Evolutionary conservation across 2,329 filamentous ascomycete genomes (phyloP).

Genomic region (Coniochaeta hoffmannii): DNA sequence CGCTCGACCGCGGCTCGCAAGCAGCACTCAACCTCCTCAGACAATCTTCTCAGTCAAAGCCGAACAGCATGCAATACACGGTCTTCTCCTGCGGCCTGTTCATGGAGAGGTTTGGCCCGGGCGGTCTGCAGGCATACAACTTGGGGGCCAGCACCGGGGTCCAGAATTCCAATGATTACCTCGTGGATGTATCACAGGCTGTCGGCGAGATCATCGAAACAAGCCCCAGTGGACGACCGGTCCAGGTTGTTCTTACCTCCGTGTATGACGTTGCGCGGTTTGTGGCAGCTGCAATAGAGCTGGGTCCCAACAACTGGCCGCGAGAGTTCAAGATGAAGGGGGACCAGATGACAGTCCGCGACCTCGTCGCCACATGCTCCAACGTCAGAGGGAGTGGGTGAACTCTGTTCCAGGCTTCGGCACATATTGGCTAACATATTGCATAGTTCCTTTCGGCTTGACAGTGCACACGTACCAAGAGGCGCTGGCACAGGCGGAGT

Average conservation of each 20-base stretch:
- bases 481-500: slow-evolving; percentile 29
- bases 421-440: slow-evolving; percentile 13
- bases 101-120: slow-evolving; percentile 67
- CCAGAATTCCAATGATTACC: slow-evolving; percentile 53
- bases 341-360: slow-evolving; percentile 53
- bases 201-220: slow-evolving; percentile 53
- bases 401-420: slow-evolving; percentile 8
- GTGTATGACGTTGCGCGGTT: slow-evolving; percentile 64
- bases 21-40: slow-evolving; percentile 50
- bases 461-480: slow-evolving; percentile 30
- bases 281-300: slow-evolving; percentile 59
- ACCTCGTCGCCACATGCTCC: slow-evolving; percentile 46
- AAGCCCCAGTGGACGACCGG: slow-evolving; percentile 39
- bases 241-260: slow-evolving; percentile 60
- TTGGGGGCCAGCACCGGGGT: slow-evolving; percentile 52
- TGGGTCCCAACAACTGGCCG: slow-evolving; percentile 56
- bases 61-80: slow-evolving; percentile 55
- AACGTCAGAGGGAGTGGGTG: slow-evolving; percentile 40
- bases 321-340: slow-evolving; percentile 61
- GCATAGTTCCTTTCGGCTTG: slow-evolving; percentile 31
- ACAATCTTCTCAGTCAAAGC: slow-evolving; percentile 38
- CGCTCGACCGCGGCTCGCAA: slow-evolving; percentile 52
- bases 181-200: slow-evolving; percentile 53
- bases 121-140: slow-evolving; percentile 51
- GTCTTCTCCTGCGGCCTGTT: slow-evolving; percentile 68